Evolutionary conservation across 1,139 yeast species (phyloP).

Genomic region (Kazachstania sp.): DNA sequence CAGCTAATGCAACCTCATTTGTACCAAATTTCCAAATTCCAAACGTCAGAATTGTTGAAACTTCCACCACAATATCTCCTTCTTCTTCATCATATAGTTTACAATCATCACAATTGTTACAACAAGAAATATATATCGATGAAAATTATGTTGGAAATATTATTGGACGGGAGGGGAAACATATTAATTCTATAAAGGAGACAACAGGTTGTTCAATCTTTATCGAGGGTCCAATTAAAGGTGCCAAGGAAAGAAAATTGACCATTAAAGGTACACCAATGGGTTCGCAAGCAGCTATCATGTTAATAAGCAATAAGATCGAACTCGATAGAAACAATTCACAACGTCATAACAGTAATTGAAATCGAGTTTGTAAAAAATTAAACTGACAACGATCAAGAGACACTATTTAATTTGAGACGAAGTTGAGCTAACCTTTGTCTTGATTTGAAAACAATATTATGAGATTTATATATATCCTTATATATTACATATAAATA

Average conservation of each 20-base stretch:
- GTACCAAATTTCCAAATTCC: slow-evolving; percentile 24
- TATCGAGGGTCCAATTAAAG: slow-evolving; percentile 48
- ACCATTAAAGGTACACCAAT: slow-evolving; percentile 63
- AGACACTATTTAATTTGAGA: not conserved
- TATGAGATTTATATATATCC: too few relatives aligned
- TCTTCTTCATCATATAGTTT: slow-evolving; percentile 10
- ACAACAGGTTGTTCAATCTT: slow-evolving; percentile 69
- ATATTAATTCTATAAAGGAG: slow-evolving; percentile 70
- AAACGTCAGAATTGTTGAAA: slow-evolving; percentile 25
- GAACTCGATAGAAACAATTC: slow-evolving; percentile 33
- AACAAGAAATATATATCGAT: slow-evolving; percentile 67
- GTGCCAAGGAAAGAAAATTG: slow-evolving; percentile 51
- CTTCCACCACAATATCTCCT: slow-evolving; percentile 9
- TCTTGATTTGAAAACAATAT: not conserved
- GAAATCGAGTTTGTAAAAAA: not conserved
- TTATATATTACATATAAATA: too few relatives aligned
- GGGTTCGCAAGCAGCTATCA: slow-evolving; percentile 70
- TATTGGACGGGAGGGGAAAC: slow-evolving; percentile 81
- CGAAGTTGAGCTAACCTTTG: not conserved
- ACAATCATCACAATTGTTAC: slow-evolving; percentile 12
- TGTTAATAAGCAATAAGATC: slow-evolving; percentile 67
- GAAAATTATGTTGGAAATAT: slow-evolving; percentile 74
- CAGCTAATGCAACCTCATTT: slow-evolving; percentile 22
- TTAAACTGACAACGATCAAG: not conserved
- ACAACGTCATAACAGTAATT: not conserved